Conservation (phyloP, 805 yeast species). For the Suhomyces pyralidae region DNA sequence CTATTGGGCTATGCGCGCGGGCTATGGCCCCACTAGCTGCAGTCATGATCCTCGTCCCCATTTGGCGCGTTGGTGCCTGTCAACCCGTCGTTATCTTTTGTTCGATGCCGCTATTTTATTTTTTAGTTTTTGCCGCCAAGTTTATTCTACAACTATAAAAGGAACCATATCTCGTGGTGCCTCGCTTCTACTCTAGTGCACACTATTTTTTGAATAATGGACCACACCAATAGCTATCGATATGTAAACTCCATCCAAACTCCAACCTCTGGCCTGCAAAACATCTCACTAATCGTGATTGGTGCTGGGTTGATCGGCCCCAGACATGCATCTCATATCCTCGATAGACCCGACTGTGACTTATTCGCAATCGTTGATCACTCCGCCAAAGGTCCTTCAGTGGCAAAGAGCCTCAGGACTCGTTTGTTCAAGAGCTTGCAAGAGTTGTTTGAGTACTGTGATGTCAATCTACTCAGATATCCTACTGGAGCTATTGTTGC, state of each 20-base stretch:
- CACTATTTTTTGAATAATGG: background rate
- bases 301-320: slow-evolving; percentile 44
- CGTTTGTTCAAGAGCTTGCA: slow-evolving; percentile 22
- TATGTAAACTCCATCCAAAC: background rate
- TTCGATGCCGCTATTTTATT: background rate
- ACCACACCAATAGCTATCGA: background rate
- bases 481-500: slow-evolving; percentile 41
- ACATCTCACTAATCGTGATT: slow-evolving; percentile 24
- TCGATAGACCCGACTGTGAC: slow-evolving; percentile 20
- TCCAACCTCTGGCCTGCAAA: background rate
- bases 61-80: background rate
- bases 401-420: slow-evolving; percentile 26
- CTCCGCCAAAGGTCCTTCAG: slow-evolving; percentile 26
- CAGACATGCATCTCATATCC: slow-evolving; percentile 36
- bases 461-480: slow-evolving; percentile 13
- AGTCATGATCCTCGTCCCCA: background rate
- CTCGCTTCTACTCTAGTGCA: background rate
- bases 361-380: slow-evolving; percentile 38
- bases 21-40: background rate
- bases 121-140: background rate
- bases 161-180: background rate
- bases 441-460: slow-evolving; percentile 25
- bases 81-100: background rate
- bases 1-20: background rate
- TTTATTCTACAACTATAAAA: background rate